Conservation (phyloP, 106 monocot species). For the Dendrobium catenatum region DNA sequence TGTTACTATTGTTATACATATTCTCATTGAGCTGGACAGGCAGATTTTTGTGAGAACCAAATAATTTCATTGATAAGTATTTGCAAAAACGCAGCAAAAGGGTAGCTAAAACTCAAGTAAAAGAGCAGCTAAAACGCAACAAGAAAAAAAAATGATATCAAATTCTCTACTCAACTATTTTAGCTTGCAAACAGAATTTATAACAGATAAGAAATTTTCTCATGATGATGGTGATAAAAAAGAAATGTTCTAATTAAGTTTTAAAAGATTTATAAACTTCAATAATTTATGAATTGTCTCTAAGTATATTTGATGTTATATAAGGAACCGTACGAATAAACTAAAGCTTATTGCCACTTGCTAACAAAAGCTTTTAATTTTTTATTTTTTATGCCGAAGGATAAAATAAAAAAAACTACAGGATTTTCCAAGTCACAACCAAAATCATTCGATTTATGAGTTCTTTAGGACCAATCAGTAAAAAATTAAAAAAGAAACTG, state of each 20-base stretch:
- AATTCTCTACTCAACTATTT: too few species aligned
- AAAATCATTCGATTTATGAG: background rate
- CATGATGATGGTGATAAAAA: too few species aligned
- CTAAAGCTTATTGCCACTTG: background rate
- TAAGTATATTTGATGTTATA: background rate
- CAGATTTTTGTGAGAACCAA: too few species aligned
- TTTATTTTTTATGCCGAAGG: background rate
- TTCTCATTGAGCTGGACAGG: too few species aligned
- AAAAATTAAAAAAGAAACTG: background rate
- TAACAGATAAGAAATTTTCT: too few species aligned
- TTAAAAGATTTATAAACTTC: background rate
- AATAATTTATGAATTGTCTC: background rate
- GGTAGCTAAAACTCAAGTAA: too few species aligned
- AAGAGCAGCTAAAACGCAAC: too few species aligned
- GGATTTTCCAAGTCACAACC: background rate
- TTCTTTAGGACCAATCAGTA: background rate
- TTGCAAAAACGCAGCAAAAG: too few species aligned
- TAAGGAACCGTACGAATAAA: background rate
- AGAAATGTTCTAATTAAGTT: background rate
- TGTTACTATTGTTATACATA: too few species aligned
- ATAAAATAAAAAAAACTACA: background rate
- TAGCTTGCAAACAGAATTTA: too few species aligned
- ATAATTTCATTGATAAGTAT: too few species aligned
- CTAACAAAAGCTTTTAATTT: background rate
- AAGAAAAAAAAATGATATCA: background rate